Base-by-base conservation (phyloP, 495 filamentous ascomycete species). In the Daldinia concentrica region DNA sequence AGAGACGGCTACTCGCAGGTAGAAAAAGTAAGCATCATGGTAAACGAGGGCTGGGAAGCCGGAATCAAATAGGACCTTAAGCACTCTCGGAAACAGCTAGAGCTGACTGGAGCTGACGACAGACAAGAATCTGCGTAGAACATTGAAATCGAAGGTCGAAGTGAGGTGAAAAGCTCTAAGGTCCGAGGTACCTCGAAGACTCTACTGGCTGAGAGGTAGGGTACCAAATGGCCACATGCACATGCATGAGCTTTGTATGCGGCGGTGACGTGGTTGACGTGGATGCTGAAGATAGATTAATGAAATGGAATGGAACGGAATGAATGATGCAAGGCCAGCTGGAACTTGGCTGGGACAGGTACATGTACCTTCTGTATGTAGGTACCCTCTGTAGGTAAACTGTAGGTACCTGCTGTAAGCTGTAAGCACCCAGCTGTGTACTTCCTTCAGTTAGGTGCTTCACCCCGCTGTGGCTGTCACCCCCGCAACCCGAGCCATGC, bases 181-280 rank as follows among this genome's bases (percentile, higher is more conserved):
- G 26, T 19, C 41, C 8, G 57, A n/a, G 30, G 56, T 66, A 62
- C 62, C 55, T 61, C 32, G 56, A 59, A 50, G 19, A 69, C 24
- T 58, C 26, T 52, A 58, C 45, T 27, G 34, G 61, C 32, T 70
- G 64, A 54, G n/a, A n/a, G n/a, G 62, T 61, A 73, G 62, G 71
- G 66, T 69, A 58, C 48, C 62, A 73, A 66, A 39, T 73, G 66
- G 48, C 45, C 66, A 69, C 69, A 39, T 73, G 66, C 66, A 69
- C 26, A 67, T 60, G 63, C 57, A 73, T 66, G 71, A 63, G 63
- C 43, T 64, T 36, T 57, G 36, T 59, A 69, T 73, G 71, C 71
- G 66, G 71, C 71, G 71, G 71, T 73, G 71, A 73, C 71, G 71
- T 73, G 71, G 71, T 73, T 72, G 19, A 48, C 43, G 19, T 48